Base-by-base conservation (phyloP, 164 flowering plant genomes). In the Vitis rotundifolia region DNA sequence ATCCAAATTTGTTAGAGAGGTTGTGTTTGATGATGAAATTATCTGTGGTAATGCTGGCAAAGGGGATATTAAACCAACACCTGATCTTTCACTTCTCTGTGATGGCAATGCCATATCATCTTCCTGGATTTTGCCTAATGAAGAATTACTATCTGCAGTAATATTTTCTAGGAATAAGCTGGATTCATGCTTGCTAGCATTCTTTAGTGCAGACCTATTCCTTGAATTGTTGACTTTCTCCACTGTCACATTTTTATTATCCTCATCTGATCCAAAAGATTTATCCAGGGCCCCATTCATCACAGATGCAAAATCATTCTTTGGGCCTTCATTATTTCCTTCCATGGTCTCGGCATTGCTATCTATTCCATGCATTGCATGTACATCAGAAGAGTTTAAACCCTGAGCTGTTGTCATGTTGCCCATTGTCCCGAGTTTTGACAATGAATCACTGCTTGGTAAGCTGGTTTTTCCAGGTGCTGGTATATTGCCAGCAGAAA, bases 401-500 rank as follows among this genome's bases (percentile, higher is more conserved):
- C 53, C 66, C 64, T 63, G 62, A 13, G 47, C 5, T 52, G 9
- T n/a, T 50, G 75, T 61, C 44, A n/a, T n/a, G 44, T 75, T 61
- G 48, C 37, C 54, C 2, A 29, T 49, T 1, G 22, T 48, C n/a
- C 64, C 72, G 19, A 68, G 16, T 19, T 49, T 52, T 57, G 50
- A 70, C 18, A 68, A 61, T 18, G 75, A 66, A 59, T 61, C 68
- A 28, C 12, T 65, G 57, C 52, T 56, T 8, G n/a, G 61, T 13
- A 49, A 61, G 19, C 53, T 74, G 47, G 52, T 61, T 8, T 64
- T 51, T 8, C 47, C 73, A 19, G 44, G 51, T 26, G 48, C 56
- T 13, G 75, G 63, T 71, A 69, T 58, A 67, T 77, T 73, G 5
- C 67, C 60, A n/a, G 58, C 29, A 70, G 83, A 29, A 73, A 77